Percentiles rank a stretch among this genome's conserved stretches.
phyloP scores from a whole-genome alignment of 768 basidiomycete genomes.

The Butyriboletus loyo region DNA sequence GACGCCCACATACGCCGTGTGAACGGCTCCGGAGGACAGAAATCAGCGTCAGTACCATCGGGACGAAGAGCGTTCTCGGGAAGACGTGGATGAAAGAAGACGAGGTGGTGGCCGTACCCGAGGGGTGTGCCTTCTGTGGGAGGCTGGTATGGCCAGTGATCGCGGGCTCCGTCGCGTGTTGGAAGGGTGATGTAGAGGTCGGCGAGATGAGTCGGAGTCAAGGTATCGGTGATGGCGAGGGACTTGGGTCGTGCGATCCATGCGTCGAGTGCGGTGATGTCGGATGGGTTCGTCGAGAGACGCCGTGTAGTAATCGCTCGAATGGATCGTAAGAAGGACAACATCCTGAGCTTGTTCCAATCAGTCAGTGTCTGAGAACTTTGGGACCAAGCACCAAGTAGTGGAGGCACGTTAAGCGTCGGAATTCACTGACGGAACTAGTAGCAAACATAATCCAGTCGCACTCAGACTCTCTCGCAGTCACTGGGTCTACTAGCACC shows the following conservation, averaged over 20 bases:
- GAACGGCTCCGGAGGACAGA: slow-evolving; percentile 72
- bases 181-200: slow-evolving; percentile 71
- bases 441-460: no score
- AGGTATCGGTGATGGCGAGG: slow-evolving; percentile 45
- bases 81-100: slow-evolving; percentile 67
- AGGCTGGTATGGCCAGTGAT: slow-evolving; percentile 35
- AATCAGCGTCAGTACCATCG: slow-evolving; percentile 73
- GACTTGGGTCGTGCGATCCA: slow-evolving; percentile 54
- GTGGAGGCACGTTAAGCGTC: no score
- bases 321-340: no score
- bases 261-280: slow-evolving; percentile 38
- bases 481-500: not conserved
- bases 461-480: no score
- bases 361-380: no score
- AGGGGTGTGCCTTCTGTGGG: slow-evolving; percentile 44
- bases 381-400: no score
- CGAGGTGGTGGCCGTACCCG: slow-evolving; percentile 65
- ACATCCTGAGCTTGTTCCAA: no score
- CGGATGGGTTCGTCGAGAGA: slow-evolving; percentile 12
- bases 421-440: no score
- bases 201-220: slow-evolving; percentile 55
- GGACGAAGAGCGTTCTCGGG: slow-evolving; percentile 53
- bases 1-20: slow-evolving; percentile 82
- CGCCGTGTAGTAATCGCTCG: not conserved
- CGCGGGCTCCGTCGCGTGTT: slow-evolving; percentile 59